Conservation (phyloP, 2,329 filamentous ascomycete species). For the Penicillium sp. region DNA sequence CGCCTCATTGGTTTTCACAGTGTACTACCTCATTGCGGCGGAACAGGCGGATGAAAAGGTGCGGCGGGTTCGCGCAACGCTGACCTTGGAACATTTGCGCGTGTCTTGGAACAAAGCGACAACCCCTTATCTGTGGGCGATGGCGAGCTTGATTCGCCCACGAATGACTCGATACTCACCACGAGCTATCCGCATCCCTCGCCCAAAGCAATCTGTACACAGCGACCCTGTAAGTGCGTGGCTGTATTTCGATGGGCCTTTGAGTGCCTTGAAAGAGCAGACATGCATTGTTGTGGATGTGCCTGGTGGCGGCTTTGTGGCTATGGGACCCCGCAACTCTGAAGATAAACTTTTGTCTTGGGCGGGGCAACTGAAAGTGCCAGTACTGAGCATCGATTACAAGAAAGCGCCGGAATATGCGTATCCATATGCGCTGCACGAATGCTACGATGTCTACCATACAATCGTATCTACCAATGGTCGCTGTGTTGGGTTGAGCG, state of each 20-base stretch:
- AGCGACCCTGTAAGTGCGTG: constrained; percentile 79
- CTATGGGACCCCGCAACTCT: constrained; percentile 91
- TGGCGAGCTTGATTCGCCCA: constrained; percentile 73
- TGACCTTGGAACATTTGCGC: constrained; percentile 88
- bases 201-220: constrained; percentile 78
- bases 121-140: constrained; percentile 76
- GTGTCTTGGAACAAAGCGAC: constrained; percentile 95
- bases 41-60: constrained; percentile 97
- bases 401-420: constrained; percentile 81
- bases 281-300: constrained; percentile 82
- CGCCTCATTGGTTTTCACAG: constrained; percentile 76
- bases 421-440: constrained; percentile 81
- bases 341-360: constrained; percentile 93
- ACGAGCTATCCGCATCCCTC: constrained; percentile 77
- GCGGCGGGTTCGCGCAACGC: constrained; percentile 77
- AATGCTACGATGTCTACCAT: constrained; percentile 83
- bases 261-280: constrained; percentile 74
- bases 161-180: constrained; percentile 79
- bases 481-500: constrained; percentile 72
- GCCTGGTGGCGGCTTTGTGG: constrained; percentile 91
- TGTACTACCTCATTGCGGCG: constrained; percentile 89
- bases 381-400: constrained; percentile 89
- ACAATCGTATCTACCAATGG: constrained; percentile 71
- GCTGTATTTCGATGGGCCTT: constrained; percentile 90
- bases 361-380: constrained; percentile 85